phyloP scores from a whole-genome alignment of 169 alveolate genomes.

The Plasmodium gaboni region DNA sequence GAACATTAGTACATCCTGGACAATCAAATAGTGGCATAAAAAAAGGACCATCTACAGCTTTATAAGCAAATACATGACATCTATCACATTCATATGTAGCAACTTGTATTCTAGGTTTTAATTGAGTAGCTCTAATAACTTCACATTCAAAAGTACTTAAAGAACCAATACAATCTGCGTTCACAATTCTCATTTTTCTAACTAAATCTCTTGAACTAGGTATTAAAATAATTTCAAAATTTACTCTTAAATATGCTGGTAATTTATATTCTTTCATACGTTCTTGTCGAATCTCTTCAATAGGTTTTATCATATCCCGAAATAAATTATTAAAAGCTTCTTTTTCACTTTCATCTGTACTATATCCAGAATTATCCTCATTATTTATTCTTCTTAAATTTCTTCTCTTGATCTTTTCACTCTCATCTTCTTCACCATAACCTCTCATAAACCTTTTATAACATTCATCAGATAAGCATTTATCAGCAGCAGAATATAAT shows the following conservation, averaged over 20 bases:
- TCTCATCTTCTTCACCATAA: conserved; percentile 71
- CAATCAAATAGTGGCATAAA: conserved; percentile 95
- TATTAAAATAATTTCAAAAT: conserved; percentile 81
- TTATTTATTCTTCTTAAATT: conserved; percentile 66
- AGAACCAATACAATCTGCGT: conserved; percentile 93
- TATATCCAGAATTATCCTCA: conserved; percentile 57
- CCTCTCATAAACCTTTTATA: conserved; percentile 53
- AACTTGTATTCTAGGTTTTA: conserved; percentile 94
- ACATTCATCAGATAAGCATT: conserved; percentile 62
- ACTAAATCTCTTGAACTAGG: conserved; percentile 85
- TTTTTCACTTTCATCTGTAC: conserved; percentile 74
- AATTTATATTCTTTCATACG: conserved; percentile 88
- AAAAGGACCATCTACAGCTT: conserved; percentile 88
- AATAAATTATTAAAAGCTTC: conserved; percentile 71
- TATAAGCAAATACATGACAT: conserved; percentile 92
- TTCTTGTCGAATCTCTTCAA: conserved; percentile 75
- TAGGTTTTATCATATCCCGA: conserved; percentile 63
- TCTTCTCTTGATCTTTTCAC: conserved; percentile 31
- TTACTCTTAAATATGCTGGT: conserved; percentile 83
- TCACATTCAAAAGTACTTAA: conserved; percentile 89
- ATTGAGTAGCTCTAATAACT: conserved; percentile 94
- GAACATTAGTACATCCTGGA: conserved; percentile 90
- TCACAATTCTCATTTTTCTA: conserved; percentile 92
- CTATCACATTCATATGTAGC: conserved; percentile 96
- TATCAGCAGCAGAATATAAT: conserved; percentile 84